Conservation (phyloP, 371 early-diverging fungal species). For the Saksenaea vasiformis region DNA sequence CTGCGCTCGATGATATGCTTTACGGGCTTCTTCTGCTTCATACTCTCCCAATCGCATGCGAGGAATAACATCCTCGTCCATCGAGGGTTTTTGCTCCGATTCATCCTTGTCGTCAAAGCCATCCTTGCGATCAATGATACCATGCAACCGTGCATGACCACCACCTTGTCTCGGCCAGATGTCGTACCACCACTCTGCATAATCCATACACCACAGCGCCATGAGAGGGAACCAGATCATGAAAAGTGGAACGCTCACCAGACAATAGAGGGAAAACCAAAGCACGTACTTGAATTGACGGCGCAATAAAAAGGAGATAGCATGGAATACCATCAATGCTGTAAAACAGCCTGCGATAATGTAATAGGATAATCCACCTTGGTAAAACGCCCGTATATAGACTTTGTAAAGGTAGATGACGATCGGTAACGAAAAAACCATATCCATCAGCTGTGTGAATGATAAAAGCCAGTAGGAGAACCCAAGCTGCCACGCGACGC, state of each 20-base stretch:
- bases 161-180: conserved; percentile 32
- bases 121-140: conserved; percentile 28
- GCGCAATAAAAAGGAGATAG: conserved; percentile 40
- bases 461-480: conserved; percentile 43
- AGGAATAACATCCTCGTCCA: conserved; percentile 17
- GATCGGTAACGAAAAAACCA: conserved; percentile 42
- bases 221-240: conserved; percentile 44
- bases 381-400: not conserved
- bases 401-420: conserved; percentile 32
- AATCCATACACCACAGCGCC: conserved; percentile 42
- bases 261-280: conserved; percentile 47
- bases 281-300: conserved; percentile 47
- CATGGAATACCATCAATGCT: conserved; percentile 34
- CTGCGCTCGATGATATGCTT: conserved; percentile 25
- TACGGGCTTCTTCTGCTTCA: conserved; percentile 34
- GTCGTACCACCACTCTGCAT: conserved; percentile 48
- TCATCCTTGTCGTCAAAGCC: conserved; percentile 13
- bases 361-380: not conserved
- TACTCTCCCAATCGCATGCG: conserved; percentile 38
- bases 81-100: not conserved
- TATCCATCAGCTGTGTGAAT: conserved; percentile 34
- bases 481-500: conserved; percentile 39
- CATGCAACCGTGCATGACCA: conserved; percentile 30
- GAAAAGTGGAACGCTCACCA: conserved; percentile 41
- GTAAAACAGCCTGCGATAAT: conserved; percentile 40